A percentile compares a stretch with the other conserved stretches of the same genome.
These are phyloP conservation scores for Colletotrichum lentis DNA, from an alignment of 2,329 filamentous ascomycete species.

Conservation along the genomic window DNA sequence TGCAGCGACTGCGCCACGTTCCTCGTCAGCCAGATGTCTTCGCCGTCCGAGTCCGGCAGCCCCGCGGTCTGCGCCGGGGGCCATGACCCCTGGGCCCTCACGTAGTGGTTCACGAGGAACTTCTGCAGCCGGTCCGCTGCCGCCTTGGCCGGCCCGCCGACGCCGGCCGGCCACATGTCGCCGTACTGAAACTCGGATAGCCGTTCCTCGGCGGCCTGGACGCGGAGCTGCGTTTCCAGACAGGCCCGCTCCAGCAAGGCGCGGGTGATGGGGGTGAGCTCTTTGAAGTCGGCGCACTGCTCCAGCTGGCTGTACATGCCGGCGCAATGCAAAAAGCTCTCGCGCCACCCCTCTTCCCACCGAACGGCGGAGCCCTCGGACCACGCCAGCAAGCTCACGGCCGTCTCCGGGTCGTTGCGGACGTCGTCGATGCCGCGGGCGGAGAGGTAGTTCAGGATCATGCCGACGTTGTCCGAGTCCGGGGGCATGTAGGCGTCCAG, in stretches of 20 bases:
- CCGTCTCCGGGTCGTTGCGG: conserved; percentile 65
- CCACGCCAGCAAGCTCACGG: conserved; percentile 71
- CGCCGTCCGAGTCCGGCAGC: conserved; percentile 43
- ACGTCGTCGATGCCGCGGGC: conserved; percentile 70
- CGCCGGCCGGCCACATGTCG: conserved; percentile 66
- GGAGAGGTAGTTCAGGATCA: conserved; percentile 68
- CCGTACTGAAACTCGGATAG: conserved; percentile 67
- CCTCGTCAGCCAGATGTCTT: conserved; percentile 69
- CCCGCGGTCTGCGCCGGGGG: conserved; percentile 49
- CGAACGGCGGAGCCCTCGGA: conserved; percentile 67
- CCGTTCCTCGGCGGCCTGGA: conserved; percentile 69
- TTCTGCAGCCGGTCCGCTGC: conserved; percentile 67
- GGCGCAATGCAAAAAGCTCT: conserved; percentile 71
- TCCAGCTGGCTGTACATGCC: conserved; percentile 69
- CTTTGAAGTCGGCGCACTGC: conserved; percentile 62
- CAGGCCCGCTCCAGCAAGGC: conserved; percentile 69
- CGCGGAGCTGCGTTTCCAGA: conserved; percentile 68
- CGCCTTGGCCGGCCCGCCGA: conserved; percentile 55
- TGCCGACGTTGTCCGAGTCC: conserved; percentile 64
- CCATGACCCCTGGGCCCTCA: conserved; percentile 66
- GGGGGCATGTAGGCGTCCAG: conserved; percentile 67
- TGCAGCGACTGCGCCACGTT: conserved; percentile 66
- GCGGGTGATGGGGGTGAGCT: conserved; percentile 67
- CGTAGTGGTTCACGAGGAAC: conserved; percentile 68
- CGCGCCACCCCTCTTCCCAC: conserved; percentile 73